Base-by-base conservation (phyloP, 306 rosid species). In the Lathyrus aphaca region DNA sequence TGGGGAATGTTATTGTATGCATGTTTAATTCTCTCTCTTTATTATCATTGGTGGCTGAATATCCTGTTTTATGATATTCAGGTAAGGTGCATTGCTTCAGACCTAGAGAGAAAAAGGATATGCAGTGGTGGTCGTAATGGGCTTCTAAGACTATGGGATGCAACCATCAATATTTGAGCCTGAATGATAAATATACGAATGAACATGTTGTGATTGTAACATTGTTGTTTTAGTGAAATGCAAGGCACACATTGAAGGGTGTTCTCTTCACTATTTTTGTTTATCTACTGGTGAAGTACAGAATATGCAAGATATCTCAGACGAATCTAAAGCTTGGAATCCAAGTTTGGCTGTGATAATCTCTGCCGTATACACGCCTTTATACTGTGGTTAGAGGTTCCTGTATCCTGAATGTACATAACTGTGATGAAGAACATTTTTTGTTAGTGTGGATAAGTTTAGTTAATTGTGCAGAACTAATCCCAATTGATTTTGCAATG, bases 91-190 rank as follows among this genome's bases (percentile, higher is more conserved):
- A 74, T 87, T 50, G 77, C 92, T 58, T 87, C 97, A 9, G 97
- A 94, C 84, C 87, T 94, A 39, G 97, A 94, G 86, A 89, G 97
- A 85, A 94, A 94, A 83, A 82, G 96, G 84, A 87, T 94, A 78
- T 94, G 99, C 88, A 94, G 95, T 10, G 99, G 99, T 46, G 97
- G 90, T 59, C 96, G 99, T 60, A 91, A 94, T 69, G 99, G 99
- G 62, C 85, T 87, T 74, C 86, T 91, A 56, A 84, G 99, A 77
- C 91, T 91, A 46, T 94, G 99, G 99, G 99, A 94, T 84, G 99
- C 99, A 80, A 91, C 99, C 51, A 84, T 94, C 61, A 94, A 94
- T 80, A 94, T 94, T 78, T 88, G 72, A 87, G 64, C 64, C 62
- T 57, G 38, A 18, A 30, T 37, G 40, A 68, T n/a, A 32, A 6